Evolutionary conservation across 129 eudicot species (phyloP).

Genomic region (Flaveria linearis): DNA sequence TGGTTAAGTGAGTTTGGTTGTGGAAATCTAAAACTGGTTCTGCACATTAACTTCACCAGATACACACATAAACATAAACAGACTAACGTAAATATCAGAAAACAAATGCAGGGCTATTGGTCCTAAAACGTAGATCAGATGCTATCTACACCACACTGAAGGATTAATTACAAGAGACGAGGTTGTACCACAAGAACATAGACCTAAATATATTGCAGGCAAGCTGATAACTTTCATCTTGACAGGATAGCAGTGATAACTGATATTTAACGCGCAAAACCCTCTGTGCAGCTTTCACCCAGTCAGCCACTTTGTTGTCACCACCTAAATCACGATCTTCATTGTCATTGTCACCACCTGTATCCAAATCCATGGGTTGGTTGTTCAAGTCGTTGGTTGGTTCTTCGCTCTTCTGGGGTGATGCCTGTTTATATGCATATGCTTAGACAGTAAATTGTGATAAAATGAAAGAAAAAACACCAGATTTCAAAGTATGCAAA

Average conservation of each 20-base stretch:
- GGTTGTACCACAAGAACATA: slow-evolving; percentile 10
- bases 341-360: slow-evolving; percentile 19
- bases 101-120: slow-evolving; percentile 13
- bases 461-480: neutral
- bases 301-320: slow-evolving; percentile 37
- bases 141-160: slow-evolving; percentile 31
- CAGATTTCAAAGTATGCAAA: neutral
- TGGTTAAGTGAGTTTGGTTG: neutral
- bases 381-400: slow-evolving; percentile 33
- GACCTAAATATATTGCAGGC: slow-evolving; percentile 27
- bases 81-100: neutral
- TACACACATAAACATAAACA: neutral
- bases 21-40: slow-evolving; percentile 14
- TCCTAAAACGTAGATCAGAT: slow-evolving; percentile 32
- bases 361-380: slow-evolving; percentile 37
- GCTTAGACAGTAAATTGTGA: neutral
- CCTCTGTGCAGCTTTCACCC: slow-evolving; percentile 43
- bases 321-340: slow-evolving; percentile 37
- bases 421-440: slow-evolving; percentile 30
- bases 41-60: neutral
- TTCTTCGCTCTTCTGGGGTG: slow-evolving; percentile 27
- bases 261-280: slow-evolving; percentile 28
- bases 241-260: neutral
- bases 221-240: slow-evolving; percentile 15
- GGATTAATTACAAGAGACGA: slow-evolving; percentile 34